Base-by-base conservation (phyloP, 2,329 filamentous ascomycete genomes). In the Fusarium udum region DNA sequence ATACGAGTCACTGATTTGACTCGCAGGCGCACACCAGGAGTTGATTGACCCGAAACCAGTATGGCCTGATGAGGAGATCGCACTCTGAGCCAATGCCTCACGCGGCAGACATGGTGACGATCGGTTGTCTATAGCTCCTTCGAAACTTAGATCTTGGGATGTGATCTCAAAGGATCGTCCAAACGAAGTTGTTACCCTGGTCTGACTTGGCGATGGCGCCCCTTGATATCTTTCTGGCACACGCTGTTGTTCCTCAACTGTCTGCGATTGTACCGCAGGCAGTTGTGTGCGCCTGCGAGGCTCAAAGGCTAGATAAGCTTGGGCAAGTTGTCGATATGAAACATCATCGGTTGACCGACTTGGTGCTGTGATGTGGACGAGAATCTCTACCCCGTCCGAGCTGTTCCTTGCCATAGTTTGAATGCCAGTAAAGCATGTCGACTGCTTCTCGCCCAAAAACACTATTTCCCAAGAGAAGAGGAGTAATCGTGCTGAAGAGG, bases 1-100 rank as follows among this genome's bases (percentile, higher is more conserved):
- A 71, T 89, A 86, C 1, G 89, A 91, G 74, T 91, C 89, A 15
- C 83, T 84, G 26, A 91, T 83, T 34, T 87, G 82, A 64, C 87
- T 90, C 0, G 86, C 84, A 5, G 85, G 85, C 20, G 83, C 79
- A 49, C 78, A 77, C 83, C 83, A 86, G 56, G 85, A 84, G 34
- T 73, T 69, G 42, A 81, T 80, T 6, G 79, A 78, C 36, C 39
- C 64, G 45, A 61, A 57, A 20, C 34, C 34, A 32, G 34, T 64
- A 28, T 63, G 65, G 15, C 68, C 71, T 10, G 67, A 72, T 11
- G 70, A 55, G 28, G 55, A 40, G 13, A 43, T 24, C 28, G 52
- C 64, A 26, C 63, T 45, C 9, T 49, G 45, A 22, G 40, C 32
- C 13, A 52, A 26, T n/a, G 40, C 34, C 14, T 60, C 31, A 16